A percentile compares a stretch with the other conserved stretches of the same genome.
phyloP scores from a whole-genome alignment of 441 rosid genomes.

The Pelargonium fulgidum region DNA sequence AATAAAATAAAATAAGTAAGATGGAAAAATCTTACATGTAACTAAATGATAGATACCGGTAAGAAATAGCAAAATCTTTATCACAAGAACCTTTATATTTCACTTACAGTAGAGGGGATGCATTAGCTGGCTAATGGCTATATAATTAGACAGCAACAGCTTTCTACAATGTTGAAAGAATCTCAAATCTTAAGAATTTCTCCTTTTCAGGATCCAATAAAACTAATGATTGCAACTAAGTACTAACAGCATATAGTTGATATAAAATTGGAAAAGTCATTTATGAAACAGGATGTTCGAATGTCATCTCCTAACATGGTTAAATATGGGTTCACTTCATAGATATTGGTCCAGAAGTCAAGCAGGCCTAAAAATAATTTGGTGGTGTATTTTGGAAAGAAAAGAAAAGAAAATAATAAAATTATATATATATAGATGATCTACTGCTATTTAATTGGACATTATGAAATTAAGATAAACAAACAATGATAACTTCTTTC shows the following conservation, averaged over 20 bases:
- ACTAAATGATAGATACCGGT: not conserved
- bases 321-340: not conserved
- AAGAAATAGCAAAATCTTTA: not conserved
- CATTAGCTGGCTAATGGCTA: not conserved
- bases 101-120: not conserved
- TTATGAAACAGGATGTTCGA: not conserved
- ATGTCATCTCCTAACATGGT: not conserved
- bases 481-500: not conserved
- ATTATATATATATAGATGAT: not conserved
- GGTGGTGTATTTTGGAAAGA: not conserved
- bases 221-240: not conserved
- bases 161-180: constrained; percentile 5
- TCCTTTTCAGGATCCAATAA: no score
- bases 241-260: constrained; percentile 1
- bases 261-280: not conserved
- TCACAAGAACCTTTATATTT: not conserved
- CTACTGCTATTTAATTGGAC: not conserved
- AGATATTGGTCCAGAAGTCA: not conserved
- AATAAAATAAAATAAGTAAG: constrained; percentile 14
- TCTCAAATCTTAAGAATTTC: not conserved
- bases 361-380: not conserved
- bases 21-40: constrained; percentile 12
- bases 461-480: not conserved
- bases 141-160: not conserved
- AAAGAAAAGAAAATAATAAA: no score